Base-by-base conservation (phyloP, 768 basidiomycete species). In the Suillus bovinus region DNA sequence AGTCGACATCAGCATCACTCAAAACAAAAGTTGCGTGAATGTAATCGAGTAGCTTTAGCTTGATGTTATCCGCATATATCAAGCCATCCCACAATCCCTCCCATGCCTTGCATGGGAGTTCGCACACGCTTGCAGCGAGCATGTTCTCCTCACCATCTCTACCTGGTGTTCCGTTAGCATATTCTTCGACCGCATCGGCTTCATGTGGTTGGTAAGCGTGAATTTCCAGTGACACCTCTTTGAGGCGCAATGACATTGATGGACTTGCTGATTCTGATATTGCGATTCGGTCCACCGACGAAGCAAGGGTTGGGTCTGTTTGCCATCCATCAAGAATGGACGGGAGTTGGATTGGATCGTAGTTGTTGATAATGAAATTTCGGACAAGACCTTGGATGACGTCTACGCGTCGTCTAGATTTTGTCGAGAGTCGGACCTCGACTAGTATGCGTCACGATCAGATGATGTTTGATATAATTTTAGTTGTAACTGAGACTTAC, bases 21-120 rank as follows among this genome's bases (percentile, higher is more conserved):
- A 99, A 88, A n/a, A 94, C 76, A 27, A 98, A 81, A 1, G 96
- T 98, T 27, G 96, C 92, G 77, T 96, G 89, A 64, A 99, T 95
- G 72, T 97, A 98, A 73, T 96, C 90, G 52, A 99, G 82, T 13
- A 99, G 81, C 65, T 89, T 90, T 62, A 88, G 78, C 74, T 99
- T 99, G 70, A 98, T 87, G 71, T 90, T 82, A 34, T 86, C 84
- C 2, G 84, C 73, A 74, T 96, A 99, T 71, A 99, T 90, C 67
- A 99, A 74, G 54, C 89, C 91, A 58, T 90, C 90, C 97, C 97
- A 99, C 17, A 99, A 77, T 1, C 96, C 95, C 63, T 99, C 96
- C 82, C 92, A 89, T 44, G 81, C 83, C 64, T 81, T 74, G 64
- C 89, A 90, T 1, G 97, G 97, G 52, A 99, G 82, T 60, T 96